These are phyloP conservation scores for Trypanosoma boissoni DNA, from an alignment of 208 protist species.

Conservation along the genomic window DNA sequence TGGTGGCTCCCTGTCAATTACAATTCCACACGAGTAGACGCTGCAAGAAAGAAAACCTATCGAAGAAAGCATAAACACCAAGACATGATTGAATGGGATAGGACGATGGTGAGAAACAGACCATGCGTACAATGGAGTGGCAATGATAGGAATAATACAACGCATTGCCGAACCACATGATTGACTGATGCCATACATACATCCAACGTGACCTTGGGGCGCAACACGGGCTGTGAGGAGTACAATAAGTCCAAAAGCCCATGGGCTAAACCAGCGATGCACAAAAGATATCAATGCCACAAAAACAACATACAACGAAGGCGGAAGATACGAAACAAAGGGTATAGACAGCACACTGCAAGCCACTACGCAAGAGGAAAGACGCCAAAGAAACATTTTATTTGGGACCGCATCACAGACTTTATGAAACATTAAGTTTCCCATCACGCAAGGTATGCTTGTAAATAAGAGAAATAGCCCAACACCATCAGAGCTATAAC, in stretches of 20 bases:
- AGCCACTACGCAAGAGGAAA: conserved; percentile 29
- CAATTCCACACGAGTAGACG: conserved; percentile 18
- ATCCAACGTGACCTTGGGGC: conserved; percentile 44
- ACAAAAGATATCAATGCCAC: conserved; percentile 39
- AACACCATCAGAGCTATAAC: conserved; percentile 24
- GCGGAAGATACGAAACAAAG: conserved; percentile 16
- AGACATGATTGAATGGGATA: conserved; percentile 47
- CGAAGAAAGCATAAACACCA: conserved; percentile 42
- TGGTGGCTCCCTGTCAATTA: conserved; percentile 23
- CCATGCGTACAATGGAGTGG: conserved; percentile 78
- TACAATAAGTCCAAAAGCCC: conserved; percentile 55
- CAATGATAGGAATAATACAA: conserved; percentile 49
- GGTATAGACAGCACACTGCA: conserved; percentile 34
- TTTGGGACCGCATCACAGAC: conserved; percentile 28
- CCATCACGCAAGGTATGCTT: conserved; percentile 38
- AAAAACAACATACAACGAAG: conserved; percentile 20
- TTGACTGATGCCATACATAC: conserved; percentile 81
- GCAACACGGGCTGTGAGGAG: conserved; percentile 59
- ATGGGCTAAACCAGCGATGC: conserved; percentile 53
- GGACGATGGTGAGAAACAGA: conserved; percentile 43
- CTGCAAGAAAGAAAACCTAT: conserved; percentile 18
- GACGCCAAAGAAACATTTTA: conserved; percentile 47
- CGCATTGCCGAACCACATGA: conserved; percentile 64
- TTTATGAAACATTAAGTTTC: conserved; percentile 39
- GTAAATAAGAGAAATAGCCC: conserved; percentile 42